These are phyloP conservation scores for Elsinoe fawcettii DNA, from an alignment of 2,329 filamentous ascomycete species.

Conservation along the genomic window DNA sequence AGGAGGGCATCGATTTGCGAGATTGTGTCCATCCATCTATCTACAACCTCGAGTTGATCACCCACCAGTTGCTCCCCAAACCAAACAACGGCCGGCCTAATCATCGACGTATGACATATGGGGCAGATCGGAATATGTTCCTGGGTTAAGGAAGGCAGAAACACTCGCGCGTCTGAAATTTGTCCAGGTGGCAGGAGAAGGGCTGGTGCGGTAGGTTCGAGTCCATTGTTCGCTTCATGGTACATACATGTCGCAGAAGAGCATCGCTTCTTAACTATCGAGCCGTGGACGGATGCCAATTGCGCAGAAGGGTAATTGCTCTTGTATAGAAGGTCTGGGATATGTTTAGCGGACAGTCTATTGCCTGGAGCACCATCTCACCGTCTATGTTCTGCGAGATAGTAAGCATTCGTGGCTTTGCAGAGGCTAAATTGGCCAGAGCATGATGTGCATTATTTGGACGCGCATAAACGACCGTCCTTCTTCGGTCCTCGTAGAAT, in stretches of 20 bases:
- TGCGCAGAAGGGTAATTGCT: neutral
- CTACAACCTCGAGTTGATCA: neutral
- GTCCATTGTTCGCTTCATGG: neutral
- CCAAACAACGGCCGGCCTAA: neutral
- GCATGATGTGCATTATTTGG: conserved; percentile 24
- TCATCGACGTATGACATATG: neutral
- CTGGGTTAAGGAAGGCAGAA: neutral
- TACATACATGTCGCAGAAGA: neutral
- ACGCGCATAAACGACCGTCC: conserved; percentile 18
- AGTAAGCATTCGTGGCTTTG: conserved; percentile 19
- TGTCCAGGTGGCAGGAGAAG: neutral
- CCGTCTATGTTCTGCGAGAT: conserved; percentile 26
- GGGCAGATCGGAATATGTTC: neutral
- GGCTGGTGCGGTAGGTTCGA: neutral
- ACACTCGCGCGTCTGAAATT: neutral
- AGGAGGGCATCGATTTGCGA: neutral
- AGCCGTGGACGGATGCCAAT: neutral
- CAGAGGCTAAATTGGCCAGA: conserved; percentile 20
- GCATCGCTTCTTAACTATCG: neutral
- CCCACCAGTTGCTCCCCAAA: neutral
- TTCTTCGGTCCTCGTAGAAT: conserved; percentile 20
- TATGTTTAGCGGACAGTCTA: neutral
- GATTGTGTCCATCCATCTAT: neutral
- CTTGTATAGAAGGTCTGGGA: neutral
- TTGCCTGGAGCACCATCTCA: neutral